Evolutionary conservation across 2,329 filamentous ascomycete genomes (phyloP), one percentile per base, ranked within the genome.

Genomic region (Periconia sp.): DNA sequence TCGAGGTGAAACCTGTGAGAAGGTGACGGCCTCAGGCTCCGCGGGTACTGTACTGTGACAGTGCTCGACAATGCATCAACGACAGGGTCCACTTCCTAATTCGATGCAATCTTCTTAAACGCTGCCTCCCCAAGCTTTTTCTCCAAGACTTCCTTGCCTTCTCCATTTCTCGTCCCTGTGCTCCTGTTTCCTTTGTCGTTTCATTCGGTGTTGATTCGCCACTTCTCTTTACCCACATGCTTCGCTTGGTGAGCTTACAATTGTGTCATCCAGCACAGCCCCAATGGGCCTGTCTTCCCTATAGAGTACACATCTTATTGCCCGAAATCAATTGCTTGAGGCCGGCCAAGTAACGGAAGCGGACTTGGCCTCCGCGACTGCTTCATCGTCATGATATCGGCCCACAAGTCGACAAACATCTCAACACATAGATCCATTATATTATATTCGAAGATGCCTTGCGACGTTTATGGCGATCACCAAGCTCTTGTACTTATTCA

Each of bases 251-350:
- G 46, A 45, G 12, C 36, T 38, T 31, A 42, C 44, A 44, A 43
- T 13, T 25, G 50, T 53, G 45, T 50, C 44, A 51, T 45, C 24
- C 41, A 39, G 44, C 51, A 55, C 49, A 53, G 54, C 51, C 54
- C 43, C 54, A 41, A 54, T 50, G 38, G 8, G 12, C 29, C 18
- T 34, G 22, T 13, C 18, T n/a, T 23, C 12, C 25, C 10, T 30
- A 12, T 13, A 38, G 10, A 13, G 5, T 32, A 30, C 9, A 25
- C 24, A 26, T 18, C 17, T 19, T 9, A 25, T 16, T 26, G 10
- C 18, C 25, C 24, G 22, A 25, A 16, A 21, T 35, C 13, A 19
- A 18, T 15, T 40, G n/a, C 5, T 16, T 7, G n/a, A 12, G 18
- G 22, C 18, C 5, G 30, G 41, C 48, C 51, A 57, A 55, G 49